Base-by-base conservation (phyloP, 2,329 filamentous ascomycete species). In the Nigrograna mackinnonii region DNA sequence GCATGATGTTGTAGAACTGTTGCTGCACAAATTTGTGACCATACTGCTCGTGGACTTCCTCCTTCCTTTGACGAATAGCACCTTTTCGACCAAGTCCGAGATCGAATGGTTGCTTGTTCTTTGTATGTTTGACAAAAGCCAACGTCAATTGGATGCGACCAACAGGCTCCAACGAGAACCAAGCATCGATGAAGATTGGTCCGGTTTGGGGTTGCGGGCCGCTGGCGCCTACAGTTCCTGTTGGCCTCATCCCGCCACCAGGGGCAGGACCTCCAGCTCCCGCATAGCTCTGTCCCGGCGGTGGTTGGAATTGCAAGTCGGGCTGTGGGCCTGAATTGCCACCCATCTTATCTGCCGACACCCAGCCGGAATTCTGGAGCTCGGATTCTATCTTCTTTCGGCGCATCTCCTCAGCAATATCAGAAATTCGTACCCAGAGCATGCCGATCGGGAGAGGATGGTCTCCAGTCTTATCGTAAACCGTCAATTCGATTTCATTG, bases 1-100 rank as follows among this genome's bases (percentile, higher is more conserved):
- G 92, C 94, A 99, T 99, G 65, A 99, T 96, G 79, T 97, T 99
- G 84, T 97, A 99, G 72, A 99, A 99, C 69, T 96, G 94, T 68
- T 96, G 91, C 63, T 94, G 89, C 42, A 97, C 86, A 65, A 99
- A 99, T 74, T 97, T 99, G 84, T 99, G 94, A 36, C 94, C 94
- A 67, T 96, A 96, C 78, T 96, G 96, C 74, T 99, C 94, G 73
- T 96, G 89, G 4, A 99, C 86, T 62, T 97, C 91, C 70, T 99
- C 94, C 76, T 99, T 99, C 64, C 90, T 89, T 73, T 99, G 92
- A 55, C 94, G 89, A 55, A 99, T 91, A 51, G 94, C 94, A 62
- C 92, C 94, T 74, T 96, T 95, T 66, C 94, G 88, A 52, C 90
- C 90, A 51, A 99, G 84, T 63, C 94, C 94, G 44, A 92, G 80